Base-by-base conservation (phyloP, 1,139 yeast genomes). In the Diutina neorugosa region DNA sequence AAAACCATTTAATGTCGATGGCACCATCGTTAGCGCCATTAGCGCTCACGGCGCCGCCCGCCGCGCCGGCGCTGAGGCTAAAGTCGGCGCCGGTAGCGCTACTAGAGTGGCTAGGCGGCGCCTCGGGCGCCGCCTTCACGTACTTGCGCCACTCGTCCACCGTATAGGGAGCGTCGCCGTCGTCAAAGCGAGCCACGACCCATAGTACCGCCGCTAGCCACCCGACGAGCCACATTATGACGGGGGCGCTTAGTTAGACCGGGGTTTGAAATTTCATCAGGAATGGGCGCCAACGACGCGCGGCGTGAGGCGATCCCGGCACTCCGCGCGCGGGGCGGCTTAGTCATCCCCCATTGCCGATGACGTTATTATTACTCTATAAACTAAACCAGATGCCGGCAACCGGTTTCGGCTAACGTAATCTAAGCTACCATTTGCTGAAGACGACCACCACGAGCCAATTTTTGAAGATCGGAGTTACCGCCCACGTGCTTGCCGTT, bases 401-500 rank as follows among this genome's bases (percentile, higher is more conserved):
- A 31, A 11, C 37, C 37, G 37, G 37, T 11, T 31, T 31, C n/a
- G 14, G 37, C 12, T 14, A 11, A 11, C 4, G 5, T 11, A 4
- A 14, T 3, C 43, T 40, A 40, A 8, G 43, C 43, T 6, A 40
- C 18, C 20, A 40, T 16, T 16, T 40, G 43, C 18, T 40, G 20
- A 16, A 40, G 43, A 8, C 18, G 12, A 12, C 40, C 40, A 1
- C 18, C 18, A 7, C 21, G 20, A 14, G 50, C 50, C 54, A 61
- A 59, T 11, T 43, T 53, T 48, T 60, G 63, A 23, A 61, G 51
- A 41, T 54, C 60, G 16, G 57, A 56, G 53, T 61, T 59, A 5
- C 64, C 64, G 14, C 64, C 64, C 51, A 61, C 57, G 52, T 61
- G 63, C 51, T 59, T 55, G 8, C 63, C 63, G 18, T 56, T 52